phyloP scores from a whole-genome alignment of 768 basidiomycete genomes.

The Auriscalpium microsporum region DNA sequence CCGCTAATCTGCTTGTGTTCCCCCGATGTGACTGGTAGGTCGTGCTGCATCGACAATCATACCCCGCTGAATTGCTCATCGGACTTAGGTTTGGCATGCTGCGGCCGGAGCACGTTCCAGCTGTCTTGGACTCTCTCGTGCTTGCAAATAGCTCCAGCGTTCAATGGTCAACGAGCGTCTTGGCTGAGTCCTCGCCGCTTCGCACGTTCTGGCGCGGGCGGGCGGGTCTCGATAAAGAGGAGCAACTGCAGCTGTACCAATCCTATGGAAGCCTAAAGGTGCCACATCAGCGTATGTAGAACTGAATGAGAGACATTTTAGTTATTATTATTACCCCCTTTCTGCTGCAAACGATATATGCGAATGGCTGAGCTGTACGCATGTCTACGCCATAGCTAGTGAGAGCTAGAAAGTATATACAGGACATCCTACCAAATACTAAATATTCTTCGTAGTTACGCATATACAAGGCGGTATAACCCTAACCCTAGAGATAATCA shows the following conservation, averaged over 20 bases:
- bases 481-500: too few relatives aligned
- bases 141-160: slow-evolving; percentile 22
- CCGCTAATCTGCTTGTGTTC: slow-evolving; percentile 60
- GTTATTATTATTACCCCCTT: too few relatives aligned
- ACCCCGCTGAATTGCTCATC: background rate
- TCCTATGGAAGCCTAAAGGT: too few relatives aligned
- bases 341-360: too few relatives aligned
- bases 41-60: background rate
- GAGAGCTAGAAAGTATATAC: too few relatives aligned
- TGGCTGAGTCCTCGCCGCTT: slow-evolving; percentile 27
- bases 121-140: slow-evolving; percentile 40
- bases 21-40: slow-evolving; percentile 68
- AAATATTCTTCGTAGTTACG: too few relatives aligned
- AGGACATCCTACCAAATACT: too few relatives aligned
- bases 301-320: too few relatives aligned
- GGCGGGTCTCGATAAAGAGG: slow-evolving; percentile 54
- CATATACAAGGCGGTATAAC: too few relatives aligned
- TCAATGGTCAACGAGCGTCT: background rate
- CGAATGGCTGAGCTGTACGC: too few relatives aligned
- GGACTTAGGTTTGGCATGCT: slow-evolving; percentile 53
- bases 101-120: slow-evolving; percentile 45
- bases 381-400: too few relatives aligned
- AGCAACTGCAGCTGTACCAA: slow-evolving; percentile 33
- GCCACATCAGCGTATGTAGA: too few relatives aligned
- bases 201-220: slow-evolving; percentile 60